Conservation (phyloP, 164 flowering plant species). For the Aristolochia californica region DNA sequence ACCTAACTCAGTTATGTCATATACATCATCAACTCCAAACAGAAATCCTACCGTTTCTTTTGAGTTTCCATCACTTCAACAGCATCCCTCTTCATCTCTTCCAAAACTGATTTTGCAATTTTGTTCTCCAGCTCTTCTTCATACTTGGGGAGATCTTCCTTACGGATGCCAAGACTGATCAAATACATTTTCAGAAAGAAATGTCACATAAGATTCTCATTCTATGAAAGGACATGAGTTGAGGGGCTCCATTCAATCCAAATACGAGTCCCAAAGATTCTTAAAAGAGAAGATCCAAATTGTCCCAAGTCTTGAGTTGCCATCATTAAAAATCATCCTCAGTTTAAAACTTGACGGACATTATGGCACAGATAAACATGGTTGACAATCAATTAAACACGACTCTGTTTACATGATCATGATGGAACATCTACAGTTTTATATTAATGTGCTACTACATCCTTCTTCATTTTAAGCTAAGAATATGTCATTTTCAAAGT, state of each 20-base stretch:
- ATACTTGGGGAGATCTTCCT: constrained; percentile 81
- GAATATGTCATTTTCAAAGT: too few relatives aligned
- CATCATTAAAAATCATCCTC: neutral
- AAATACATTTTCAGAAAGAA: neutral
- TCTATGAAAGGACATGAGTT: neutral
- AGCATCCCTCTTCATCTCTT: constrained; percentile 83
- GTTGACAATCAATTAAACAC: too few relatives aligned
- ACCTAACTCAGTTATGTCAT: neutral
- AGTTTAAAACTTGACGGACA: neutral
- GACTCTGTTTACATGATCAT: too few relatives aligned
- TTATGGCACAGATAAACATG: too few relatives aligned
- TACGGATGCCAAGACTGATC: constrained; percentile 72
- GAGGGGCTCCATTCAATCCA: neutral
- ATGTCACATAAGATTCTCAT: neutral
- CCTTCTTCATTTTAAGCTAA: too few relatives aligned
- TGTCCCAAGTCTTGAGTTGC: neutral
- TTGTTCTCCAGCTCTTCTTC: constrained; percentile 72
- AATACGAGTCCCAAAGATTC: neutral
- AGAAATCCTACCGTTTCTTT: constrained; percentile 51
- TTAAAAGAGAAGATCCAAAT: neutral
- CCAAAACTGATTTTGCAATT: constrained; percentile 83
- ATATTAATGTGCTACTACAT: too few relatives aligned
- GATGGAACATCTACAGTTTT: too few relatives aligned
- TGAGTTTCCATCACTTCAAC: constrained; percentile 96
- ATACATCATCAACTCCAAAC: neutral